A percentile compares a stretch with the other conserved stretches of the same genome.
phyloP scores from a whole-genome alignment of 805 yeast species.

The Candida pseudoglaebosa region DNA sequence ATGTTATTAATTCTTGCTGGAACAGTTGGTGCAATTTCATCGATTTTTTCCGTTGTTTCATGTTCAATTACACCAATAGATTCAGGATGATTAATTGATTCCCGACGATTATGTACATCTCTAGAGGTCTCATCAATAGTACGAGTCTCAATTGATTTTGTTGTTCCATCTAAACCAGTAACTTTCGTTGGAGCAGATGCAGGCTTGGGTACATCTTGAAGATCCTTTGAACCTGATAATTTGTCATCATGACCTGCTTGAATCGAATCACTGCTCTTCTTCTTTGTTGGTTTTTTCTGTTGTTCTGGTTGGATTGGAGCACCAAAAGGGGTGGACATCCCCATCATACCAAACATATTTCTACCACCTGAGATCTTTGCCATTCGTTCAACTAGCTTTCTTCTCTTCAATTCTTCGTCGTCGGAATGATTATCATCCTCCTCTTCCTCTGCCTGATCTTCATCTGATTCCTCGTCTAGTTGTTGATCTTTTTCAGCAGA shows the following conservation, averaged over 20 bases:
- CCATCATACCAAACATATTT: conserved; percentile 75
- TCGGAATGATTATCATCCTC: conserved; percentile 61
- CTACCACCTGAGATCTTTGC: conserved; percentile 91
- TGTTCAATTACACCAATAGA: neutral
- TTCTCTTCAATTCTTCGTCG: conserved; percentile 70
- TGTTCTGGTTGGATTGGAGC: conserved; percentile 11
- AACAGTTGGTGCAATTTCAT: neutral
- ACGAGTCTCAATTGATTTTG: neutral
- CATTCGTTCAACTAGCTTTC: conserved; percentile 85
- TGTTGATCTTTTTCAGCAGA: conserved; percentile 12
- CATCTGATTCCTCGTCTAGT: conserved; percentile 19
- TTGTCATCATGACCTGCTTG: conserved; percentile 20
- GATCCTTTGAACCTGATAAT: conserved; percentile 9
- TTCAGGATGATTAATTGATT: conserved; percentile 3
- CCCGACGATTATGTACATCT: conserved; percentile 7
- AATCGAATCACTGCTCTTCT: conserved; percentile 8
- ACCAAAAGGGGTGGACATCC: conserved; percentile 43
- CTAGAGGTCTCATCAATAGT: conserved; percentile 7
- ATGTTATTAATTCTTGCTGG: neutral
- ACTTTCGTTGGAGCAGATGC: conserved; percentile 2
- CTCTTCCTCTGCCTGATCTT: conserved; percentile 47
- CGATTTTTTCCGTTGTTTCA: neutral
- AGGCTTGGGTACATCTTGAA: conserved; percentile 6
- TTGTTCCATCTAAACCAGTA: neutral
- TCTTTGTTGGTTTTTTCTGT: conserved; percentile 11